Conservation (phyloP, 768 basidiomycete species). For the Suillus spraguei region DNA sequence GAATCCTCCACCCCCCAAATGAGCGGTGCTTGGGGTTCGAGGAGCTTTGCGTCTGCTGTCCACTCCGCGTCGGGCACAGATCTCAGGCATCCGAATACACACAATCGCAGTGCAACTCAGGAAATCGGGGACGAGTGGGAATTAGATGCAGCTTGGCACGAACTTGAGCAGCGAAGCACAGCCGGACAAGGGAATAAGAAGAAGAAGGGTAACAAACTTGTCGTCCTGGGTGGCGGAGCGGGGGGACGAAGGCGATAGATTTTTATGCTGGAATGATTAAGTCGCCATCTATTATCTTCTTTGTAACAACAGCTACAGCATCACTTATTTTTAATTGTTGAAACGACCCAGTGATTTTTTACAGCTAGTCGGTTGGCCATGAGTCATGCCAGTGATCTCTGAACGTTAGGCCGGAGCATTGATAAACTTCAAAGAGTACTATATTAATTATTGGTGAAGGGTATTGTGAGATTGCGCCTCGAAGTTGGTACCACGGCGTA, state of each 20-base stretch:
- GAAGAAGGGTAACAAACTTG: constrained; percentile 63
- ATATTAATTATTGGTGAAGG: too few species aligned
- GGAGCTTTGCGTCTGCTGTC: constrained; percentile 82
- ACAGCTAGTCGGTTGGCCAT: not conserved
- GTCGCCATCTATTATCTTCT: constrained; percentile 2
- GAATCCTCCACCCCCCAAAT: constrained; percentile 17
- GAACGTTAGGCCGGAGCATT: too few species aligned
- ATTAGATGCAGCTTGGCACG: constrained; percentile 79
- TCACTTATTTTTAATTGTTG: constrained; percentile 7
- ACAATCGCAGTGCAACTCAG: constrained; percentile 28
- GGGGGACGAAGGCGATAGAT: constrained; percentile 50
- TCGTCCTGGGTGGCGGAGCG: constrained; percentile 71
- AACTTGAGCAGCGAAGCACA: constrained; percentile 61
- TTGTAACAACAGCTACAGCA: constrained; percentile 18
- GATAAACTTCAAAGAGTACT: too few species aligned
- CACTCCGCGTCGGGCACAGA: constrained; percentile 44
- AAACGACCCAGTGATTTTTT: not conserved
- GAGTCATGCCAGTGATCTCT: too few species aligned
- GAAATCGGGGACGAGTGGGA: constrained; percentile 69
- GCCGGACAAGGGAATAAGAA: constrained; percentile 51
- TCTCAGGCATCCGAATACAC: constrained; percentile 45
- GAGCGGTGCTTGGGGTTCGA: constrained; percentile 73
- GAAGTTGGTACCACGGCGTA: too few species aligned
- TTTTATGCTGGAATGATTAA: not conserved
- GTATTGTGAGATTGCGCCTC: too few species aligned